A percentile compares a stretch with the other conserved stretches of the same genome.
Evolutionary conservation across 129 eudicot genomes (phyloP).

Genomic region (Escallonia rubra): DNA sequence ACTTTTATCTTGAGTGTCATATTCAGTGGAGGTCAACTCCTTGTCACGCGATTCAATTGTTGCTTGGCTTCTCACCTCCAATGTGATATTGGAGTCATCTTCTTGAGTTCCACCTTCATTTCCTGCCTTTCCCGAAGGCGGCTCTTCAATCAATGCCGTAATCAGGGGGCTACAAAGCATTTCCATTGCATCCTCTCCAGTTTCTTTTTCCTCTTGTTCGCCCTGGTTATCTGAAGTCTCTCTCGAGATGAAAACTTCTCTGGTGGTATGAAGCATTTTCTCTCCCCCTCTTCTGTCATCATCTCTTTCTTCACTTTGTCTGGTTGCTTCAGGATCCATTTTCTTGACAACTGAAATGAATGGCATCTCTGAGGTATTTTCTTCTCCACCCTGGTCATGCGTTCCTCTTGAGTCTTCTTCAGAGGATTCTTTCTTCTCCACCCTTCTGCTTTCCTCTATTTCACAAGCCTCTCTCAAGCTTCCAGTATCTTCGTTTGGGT

Average conservation of each 20-base stretch:
- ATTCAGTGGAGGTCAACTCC: not conserved
- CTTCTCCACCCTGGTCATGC: not conserved
- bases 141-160: conserved; percentile 13
- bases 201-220: conserved; percentile 13
- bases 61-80: not conserved
- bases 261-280: not conserved
- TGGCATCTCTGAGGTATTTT: conserved; percentile 1
- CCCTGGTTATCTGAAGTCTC: conserved; percentile 4
- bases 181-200: conserved; percentile 13
- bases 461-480: not conserved
- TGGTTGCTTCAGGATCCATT: conserved; percentile 18
- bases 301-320: conserved; percentile 2
- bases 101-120: conserved; percentile 4
- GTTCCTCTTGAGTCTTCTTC: conserved; percentile 7
- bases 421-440: not conserved
- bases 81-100: not conserved
- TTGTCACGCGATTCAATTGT: not conserved
- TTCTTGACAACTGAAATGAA: conserved; percentile 8
- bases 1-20: not conserved
- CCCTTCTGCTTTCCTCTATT: conserved; percentile 2
- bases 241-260: conserved; percentile 13
- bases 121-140: conserved; percentile 13
- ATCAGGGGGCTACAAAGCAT: conserved; percentile 4
- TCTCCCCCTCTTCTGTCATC: conserved; percentile 8
- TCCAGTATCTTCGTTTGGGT: not conserved